Base-by-base conservation (phyloP, 768 basidiomycete species). In the Ramaria sp. region DNA sequence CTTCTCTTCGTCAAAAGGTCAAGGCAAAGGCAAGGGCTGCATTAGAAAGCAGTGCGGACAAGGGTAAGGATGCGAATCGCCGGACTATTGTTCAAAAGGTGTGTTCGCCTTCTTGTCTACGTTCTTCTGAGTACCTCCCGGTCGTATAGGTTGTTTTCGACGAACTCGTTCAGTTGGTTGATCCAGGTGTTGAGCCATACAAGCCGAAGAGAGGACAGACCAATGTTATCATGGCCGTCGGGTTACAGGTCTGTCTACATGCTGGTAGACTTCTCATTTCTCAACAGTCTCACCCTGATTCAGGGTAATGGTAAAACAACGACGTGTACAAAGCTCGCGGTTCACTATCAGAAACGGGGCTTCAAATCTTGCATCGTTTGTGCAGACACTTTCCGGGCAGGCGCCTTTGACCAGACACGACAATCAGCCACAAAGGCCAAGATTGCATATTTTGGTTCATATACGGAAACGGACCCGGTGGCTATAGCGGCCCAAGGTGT, bases 381-480 rank as follows among this genome's bases (percentile, higher is more conserved):
- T 65, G 96, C 96, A 20, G 96, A 99, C 70, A 99, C 96, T 0
- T 99, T 99, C 77, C 89, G 96, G 72, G 96, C 96, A 3, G 96
- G 96, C 52, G 96, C 96, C 38, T 99, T 99, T 71, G 96, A 99
- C 71, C 96, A 99, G 70, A 91, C 96, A 11, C 86, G 96, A 67
- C 96, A 99, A 73, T 97, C 95, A 51, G 95, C 96, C 19, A 96
- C 93, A 13, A 95, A 96, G 70, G 96, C 96, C 39, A 98, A 97
- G 69, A 91, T 99, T 13, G 93, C 96, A 2, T 99, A 96, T 78
- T 99, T 93, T 72, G 96, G 96, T 20, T 93, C 90, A 53, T 98
- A 99, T 72, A 99, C 96, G 39, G 96, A 99, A 71, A 97, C 93
- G 17, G 94, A 99, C 68, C 96, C 96, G 2, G 96, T 98, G 7